Evolutionary conservation across 2,329 filamentous ascomycete species (phyloP), one percentile per base, ranked within the genome.

Genomic region (Fusarium robinianum): DNA sequence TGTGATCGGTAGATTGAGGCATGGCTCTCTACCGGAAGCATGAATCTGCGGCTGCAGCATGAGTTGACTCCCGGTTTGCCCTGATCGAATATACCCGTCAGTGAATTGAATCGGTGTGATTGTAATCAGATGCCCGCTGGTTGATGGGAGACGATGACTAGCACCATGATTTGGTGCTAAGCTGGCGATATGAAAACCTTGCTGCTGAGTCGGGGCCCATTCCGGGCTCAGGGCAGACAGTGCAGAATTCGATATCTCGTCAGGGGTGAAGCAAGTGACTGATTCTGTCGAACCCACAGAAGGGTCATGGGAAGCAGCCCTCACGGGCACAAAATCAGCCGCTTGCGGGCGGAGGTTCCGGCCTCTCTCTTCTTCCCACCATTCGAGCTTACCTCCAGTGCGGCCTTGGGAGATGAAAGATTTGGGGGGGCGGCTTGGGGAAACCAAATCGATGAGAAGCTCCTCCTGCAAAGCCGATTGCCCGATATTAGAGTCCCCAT

Each of bases 331-430:
- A 18, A 61, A 56, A 5, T 37, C 42, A 14, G 47, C 42, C 18
- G 53, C 58, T 21, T 61, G 35, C 6, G 58, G 55, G n/a, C 46
- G 44, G 47, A 61, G 51, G 7, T 10, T 22, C 24, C 22, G 21
- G 16, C 16, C 23, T 14, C 23, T 25, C 10, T 35, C 35, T 17
- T 11, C 11, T 21, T 36, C 21, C 12, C 24, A 22, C 11, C 22
- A 6, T 24, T 46, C 34, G 9, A 11, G 29, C 35, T 61, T 50
- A 47, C 53, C 41, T 51, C 26, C 22, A 30, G 22, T 27, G 19
- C 44, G 30, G 16, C 37, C 15, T 6, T 26, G 40, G 7, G 16
- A 26, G 3, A 24, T n/a, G 8, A 21, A 18, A 11, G 15, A 8
- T n/a, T n/a, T n/a, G n/a, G n/a, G n/a, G n/a, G n/a, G n/a, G n/a